A percentile compares a stretch with the other conserved stretches of the same genome.
Evolutionary conservation across 2,329 filamentous ascomycete species (phyloP).

Genomic region (Chalara sp.): DNA sequence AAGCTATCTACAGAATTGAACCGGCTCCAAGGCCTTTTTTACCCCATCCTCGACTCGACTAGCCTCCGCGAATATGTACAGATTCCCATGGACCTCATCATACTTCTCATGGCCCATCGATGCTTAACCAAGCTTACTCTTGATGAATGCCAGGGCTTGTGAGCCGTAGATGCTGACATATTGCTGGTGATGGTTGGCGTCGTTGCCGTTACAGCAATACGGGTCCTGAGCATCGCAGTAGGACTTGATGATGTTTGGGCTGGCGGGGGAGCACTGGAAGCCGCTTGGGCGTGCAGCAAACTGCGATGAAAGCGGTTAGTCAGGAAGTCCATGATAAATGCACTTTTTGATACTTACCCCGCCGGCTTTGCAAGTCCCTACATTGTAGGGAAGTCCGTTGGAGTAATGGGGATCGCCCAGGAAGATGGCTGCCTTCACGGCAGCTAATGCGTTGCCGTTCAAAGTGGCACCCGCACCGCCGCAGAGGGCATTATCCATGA

Average conservation of each 20-base stretch:
- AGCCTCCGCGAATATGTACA: too few species aligned
- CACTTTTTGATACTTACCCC: slow-evolving; percentile 41
- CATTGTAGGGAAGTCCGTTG: slow-evolving; percentile 49
- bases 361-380: slow-evolving; percentile 50
- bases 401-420: slow-evolving; percentile 57
- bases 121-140: slow-evolving; percentile 36
- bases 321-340: background rate
- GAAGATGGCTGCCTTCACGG: slow-evolving; percentile 58
- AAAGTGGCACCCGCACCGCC: slow-evolving; percentile 43
- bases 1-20: too few species aligned
- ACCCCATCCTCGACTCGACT: too few species aligned
- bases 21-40: too few species aligned
- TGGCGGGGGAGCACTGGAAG: slow-evolving; percentile 43
- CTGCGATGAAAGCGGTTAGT: slow-evolving; percentile 24
- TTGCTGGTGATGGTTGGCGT: slow-evolving; percentile 46
- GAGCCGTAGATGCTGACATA: slow-evolving; percentile 51
- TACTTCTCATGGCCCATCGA: too few species aligned
- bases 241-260: slow-evolving; percentile 42
- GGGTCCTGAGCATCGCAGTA: slow-evolving; percentile 55
- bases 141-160: slow-evolving; percentile 49
- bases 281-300: slow-evolving; percentile 49
- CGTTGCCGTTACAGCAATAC: slow-evolving; percentile 55
- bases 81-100: too few species aligned
- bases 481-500: slow-evolving; percentile 55
- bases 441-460: slow-evolving; percentile 39